Evolutionary conservation across 2,329 filamentous ascomycete species (phyloP).

Genomic region (Aspergillus sp.): DNA sequence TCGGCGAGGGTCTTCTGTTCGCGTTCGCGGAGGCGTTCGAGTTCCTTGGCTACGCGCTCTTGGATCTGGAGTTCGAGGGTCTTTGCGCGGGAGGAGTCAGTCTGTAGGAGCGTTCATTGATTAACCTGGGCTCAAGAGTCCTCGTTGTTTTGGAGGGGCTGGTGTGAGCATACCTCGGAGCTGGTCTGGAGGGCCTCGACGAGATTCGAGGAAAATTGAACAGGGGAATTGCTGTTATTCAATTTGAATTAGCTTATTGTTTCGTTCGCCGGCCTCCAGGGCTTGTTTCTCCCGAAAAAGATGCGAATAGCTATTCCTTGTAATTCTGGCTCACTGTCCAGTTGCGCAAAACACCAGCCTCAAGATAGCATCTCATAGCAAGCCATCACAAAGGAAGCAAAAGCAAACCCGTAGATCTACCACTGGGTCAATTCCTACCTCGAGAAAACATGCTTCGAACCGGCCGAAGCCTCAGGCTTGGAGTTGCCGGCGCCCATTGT

Average conservation of each 20-base stretch:
- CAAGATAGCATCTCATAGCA: too few species aligned
- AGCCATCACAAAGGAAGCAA: too few species aligned
- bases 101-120: slow-evolving; percentile 47
- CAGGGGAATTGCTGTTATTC: slow-evolving; percentile 43
- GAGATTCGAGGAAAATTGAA: slow-evolving; percentile 72
- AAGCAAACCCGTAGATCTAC: not conserved
- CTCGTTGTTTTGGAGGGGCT: slow-evolving; percentile 1
- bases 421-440: slow-evolving; percentile 37
- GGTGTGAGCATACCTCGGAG: slow-evolving; percentile 61
- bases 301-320: not conserved
- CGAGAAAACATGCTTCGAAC: slow-evolving; percentile 55
- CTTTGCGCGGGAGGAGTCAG: slow-evolving; percentile 78
- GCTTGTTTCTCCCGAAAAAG: not conserved
- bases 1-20: slow-evolving; percentile 63
- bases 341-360: not conserved
- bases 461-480: slow-evolving; percentile 48
- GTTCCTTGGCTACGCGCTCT: slow-evolving; percentile 75
- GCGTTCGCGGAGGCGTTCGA: slow-evolving; percentile 67
- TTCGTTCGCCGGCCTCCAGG: not conserved
- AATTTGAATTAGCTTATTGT: slow-evolving; percentile 11
- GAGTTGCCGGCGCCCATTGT: slow-evolving; percentile 58
- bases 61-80: slow-evolving; percentile 82
- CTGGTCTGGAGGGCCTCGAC: slow-evolving; percentile 76
- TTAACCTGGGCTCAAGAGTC: not conserved
- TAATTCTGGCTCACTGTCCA: not conserved